A percentile compares a stretch with the other conserved stretches of the same genome.
Evolutionary conservation across 2,329 filamentous ascomycete species (phyloP).

Genomic region (Fusarium devonianum): DNA sequence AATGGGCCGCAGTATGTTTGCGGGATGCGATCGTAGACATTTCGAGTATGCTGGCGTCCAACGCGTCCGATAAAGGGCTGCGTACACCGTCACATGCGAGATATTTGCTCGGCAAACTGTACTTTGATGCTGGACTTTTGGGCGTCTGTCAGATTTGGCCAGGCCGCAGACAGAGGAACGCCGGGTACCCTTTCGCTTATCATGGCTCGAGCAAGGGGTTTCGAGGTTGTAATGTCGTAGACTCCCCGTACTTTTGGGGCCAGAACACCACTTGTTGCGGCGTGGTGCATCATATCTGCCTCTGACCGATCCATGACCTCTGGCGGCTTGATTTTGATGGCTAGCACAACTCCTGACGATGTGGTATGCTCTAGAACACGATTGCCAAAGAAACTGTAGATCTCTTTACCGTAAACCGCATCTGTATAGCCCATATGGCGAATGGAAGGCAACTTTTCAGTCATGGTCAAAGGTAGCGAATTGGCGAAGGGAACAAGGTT

Average conservation of each 20-base stretch:
- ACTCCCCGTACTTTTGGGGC: background rate
- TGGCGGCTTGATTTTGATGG: background rate
- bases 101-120: background rate
- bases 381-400: background rate
- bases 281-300: constrained; percentile 8
- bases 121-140: background rate
- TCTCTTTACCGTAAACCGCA: background rate
- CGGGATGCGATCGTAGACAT: background rate
- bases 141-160: background rate
- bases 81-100: background rate
- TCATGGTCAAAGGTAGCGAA: too few relatives aligned
- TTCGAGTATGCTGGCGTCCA: background rate
- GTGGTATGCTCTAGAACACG: background rate
- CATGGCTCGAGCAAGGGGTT: background rate
- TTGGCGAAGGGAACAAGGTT: too few relatives aligned
- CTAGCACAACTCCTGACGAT: rapidly evolving
- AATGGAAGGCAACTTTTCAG: background rate
- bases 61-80: constrained; percentile 1
- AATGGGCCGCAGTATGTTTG: background rate
- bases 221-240: background rate
- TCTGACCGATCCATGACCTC: background rate
- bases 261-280: background rate
- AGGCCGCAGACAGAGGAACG: background rate
- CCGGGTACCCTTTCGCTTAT: background rate
- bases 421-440: background rate